Conservation (phyloP, 2,329 filamentous ascomycete genomes). For the Colletotrichum incanum region DNA sequence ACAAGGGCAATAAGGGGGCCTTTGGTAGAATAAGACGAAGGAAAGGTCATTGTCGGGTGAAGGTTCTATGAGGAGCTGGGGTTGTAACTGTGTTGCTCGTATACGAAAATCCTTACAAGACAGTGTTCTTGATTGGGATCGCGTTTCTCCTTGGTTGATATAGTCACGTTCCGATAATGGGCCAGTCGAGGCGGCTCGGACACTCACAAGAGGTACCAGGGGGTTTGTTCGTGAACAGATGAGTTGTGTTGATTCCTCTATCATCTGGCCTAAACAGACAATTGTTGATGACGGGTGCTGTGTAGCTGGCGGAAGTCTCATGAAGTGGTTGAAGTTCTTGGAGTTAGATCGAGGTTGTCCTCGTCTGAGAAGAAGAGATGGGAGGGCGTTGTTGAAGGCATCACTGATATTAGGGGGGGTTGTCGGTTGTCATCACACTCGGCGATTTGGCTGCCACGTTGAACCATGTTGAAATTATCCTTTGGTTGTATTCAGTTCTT, state of each 20-base stretch:
- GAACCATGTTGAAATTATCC: no score
- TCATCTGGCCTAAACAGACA: no score
- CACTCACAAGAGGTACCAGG: not conserved
- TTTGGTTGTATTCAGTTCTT: not conserved
- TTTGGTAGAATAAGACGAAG: not conserved
- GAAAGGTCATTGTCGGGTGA: not conserved
- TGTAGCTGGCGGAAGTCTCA: not conserved
- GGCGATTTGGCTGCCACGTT: no score
- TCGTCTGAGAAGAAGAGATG: not conserved
- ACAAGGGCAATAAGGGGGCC: not conserved
- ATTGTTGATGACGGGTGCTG: not conserved
- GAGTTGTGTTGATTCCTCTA: not conserved
- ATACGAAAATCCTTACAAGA: not conserved
- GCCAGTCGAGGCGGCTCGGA: no score
- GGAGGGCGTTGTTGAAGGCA: no score
- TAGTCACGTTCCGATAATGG: not conserved
- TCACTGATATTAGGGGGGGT: not conserved
- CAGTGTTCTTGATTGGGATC: not conserved
- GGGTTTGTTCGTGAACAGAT: not conserved
- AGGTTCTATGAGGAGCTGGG: not conserved
- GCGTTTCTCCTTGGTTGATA: not conserved
- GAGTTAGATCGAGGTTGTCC: not conserved
- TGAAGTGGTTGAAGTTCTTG: not conserved
- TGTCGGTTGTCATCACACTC: no score
- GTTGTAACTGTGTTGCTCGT: not conserved